phyloP scores from a whole-genome alignment of 2,329 filamentous ascomycete species.

The Sporothrix brasiliensis region DNA sequence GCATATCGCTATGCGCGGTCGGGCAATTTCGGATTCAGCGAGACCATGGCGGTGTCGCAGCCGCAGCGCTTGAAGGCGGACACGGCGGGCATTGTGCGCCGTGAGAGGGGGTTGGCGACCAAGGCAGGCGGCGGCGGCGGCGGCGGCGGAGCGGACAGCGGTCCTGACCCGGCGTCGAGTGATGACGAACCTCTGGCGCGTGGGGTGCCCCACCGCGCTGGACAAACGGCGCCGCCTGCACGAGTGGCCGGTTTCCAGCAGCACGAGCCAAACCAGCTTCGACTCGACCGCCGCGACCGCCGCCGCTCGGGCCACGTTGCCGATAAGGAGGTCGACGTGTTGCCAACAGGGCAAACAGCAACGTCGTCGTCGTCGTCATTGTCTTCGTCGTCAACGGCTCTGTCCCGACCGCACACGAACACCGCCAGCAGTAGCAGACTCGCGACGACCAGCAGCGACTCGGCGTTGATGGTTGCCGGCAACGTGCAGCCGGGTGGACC shows the following conservation, averaged over 20 bases:
- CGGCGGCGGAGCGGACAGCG: neutral
- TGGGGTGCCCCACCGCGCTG: neutral
- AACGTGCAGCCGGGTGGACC: slow-evolving; percentile 28
- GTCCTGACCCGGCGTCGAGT: neutral
- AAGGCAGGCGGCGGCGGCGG: too few relatives aligned
- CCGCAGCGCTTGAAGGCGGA: neutral
- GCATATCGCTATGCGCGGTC: neutral
- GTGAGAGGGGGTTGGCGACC: neutral
- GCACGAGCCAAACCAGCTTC: neutral
- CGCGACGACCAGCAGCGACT: neutral
- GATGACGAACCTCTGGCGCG: slow-evolving; percentile 2
- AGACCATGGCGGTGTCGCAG: neutral
- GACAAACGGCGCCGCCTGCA: neutral
- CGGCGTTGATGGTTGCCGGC: slow-evolving; percentile 36
- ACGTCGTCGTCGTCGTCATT: neutral
- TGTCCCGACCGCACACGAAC: too few relatives aligned
- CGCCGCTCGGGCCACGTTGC: slow-evolving; percentile 34
- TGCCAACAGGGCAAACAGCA: neutral
- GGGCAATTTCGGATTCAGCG: neutral
- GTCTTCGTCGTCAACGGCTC: neutral
- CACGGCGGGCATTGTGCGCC: neutral
- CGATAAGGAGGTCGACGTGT: slow-evolving; percentile 15
- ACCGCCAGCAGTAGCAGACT: too few relatives aligned
- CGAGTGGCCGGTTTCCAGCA: neutral
- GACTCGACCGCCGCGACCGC: neutral